Percentiles rank a stretch among this genome's conserved stretches.
These are phyloP conservation scores for Xylariales sp. DNA, from an alignment of 2,329 filamentous ascomycete species.

Conservation along the genomic window DNA sequence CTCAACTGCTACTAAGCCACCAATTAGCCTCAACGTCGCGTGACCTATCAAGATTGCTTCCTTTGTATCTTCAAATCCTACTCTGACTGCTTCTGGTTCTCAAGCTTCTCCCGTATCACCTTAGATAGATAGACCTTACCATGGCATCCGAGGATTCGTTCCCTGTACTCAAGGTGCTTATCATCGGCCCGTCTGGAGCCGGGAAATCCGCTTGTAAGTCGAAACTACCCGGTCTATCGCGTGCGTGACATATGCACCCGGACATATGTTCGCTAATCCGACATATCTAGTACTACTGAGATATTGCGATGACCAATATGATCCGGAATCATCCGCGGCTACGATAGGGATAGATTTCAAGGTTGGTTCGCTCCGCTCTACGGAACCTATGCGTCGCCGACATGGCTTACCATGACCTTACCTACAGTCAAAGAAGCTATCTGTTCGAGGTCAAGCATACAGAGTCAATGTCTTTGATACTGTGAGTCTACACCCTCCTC, in stretches of 20 bases:
- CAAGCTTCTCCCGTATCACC: too few relatives aligned
- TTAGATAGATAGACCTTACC: too few relatives aligned
- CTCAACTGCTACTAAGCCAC: background rate
- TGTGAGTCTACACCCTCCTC: background rate
- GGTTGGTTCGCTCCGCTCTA: slow-evolving; percentile 25
- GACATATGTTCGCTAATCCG: too few relatives aligned
- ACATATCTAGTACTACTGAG: slow-evolving; percentile 50
- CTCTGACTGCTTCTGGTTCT: too few relatives aligned
- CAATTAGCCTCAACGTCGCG: background rate
- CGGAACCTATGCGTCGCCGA: too few relatives aligned
- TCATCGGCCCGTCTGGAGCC: slow-evolving; percentile 52
- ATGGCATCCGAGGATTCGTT: slow-evolving; percentile 43
- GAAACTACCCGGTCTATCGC: too few relatives aligned
- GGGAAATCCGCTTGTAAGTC: slow-evolving; percentile 51
- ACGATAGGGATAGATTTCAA: slow-evolving; percentile 56
- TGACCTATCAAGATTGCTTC: too few relatives aligned
- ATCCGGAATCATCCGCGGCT: slow-evolving; percentile 47
- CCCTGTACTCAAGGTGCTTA: slow-evolving; percentile 47
- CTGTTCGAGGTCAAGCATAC: slow-evolving; percentile 46
- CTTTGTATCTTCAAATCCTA: too few relatives aligned
- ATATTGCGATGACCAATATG: slow-evolving; percentile 55
- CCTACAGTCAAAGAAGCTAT: slow-evolving; percentile 49
- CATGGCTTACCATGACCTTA: too few relatives aligned
- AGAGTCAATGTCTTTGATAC: slow-evolving; percentile 50
- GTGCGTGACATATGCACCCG: too few relatives aligned